Conservation (phyloP, 2,329 filamentous ascomycete genomes). For the Periconia digitata region DNA sequence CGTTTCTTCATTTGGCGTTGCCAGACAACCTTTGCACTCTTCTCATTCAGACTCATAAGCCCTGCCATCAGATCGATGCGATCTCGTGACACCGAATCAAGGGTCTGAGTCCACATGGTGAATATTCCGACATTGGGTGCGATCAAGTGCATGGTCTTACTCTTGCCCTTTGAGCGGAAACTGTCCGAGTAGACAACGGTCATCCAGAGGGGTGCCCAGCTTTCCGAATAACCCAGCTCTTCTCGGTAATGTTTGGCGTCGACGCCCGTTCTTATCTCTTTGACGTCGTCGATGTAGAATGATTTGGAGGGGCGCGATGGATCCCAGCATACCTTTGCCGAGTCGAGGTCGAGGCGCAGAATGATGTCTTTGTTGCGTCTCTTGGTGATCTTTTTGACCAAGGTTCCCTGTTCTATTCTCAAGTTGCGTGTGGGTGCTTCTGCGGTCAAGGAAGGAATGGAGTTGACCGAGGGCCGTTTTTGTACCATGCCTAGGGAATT, state of each 20-base stretch:
- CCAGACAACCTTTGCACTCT: constrained; percentile 84
- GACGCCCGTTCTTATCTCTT: constrained; percentile 79
- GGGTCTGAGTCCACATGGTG: constrained; percentile 77
- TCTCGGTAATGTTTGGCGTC: constrained; percentile 89
- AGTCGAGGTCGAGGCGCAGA: constrained; percentile 78
- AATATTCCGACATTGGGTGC: constrained; percentile 73
- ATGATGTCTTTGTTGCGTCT: constrained; percentile 70
- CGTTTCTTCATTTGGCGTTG: constrained; percentile 76
- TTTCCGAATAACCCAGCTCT: constrained; percentile 71
- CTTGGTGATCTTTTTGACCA: constrained; percentile 80
- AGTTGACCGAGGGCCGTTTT: constrained; percentile 30
- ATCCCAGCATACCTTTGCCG: constrained; percentile 88
- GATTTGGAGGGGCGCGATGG: constrained; percentile 74
- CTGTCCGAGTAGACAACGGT: constrained; percentile 84
- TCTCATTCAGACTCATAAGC: constrained; percentile 73
- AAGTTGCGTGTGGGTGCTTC: constrained; percentile 75
- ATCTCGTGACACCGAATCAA: constrained; percentile 82
- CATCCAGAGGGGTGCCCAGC: constrained; percentile 75
- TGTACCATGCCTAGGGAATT: constrained; percentile 48
- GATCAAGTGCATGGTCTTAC: constrained; percentile 85
- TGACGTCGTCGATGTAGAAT: constrained; percentile 93
- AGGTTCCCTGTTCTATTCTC: constrained; percentile 75
- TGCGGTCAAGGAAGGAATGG: constrained; percentile 44
- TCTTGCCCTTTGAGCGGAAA: constrained; percentile 71
- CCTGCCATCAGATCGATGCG: constrained; percentile 89